These are phyloP conservation scores for Royoungia palumana DNA, from an alignment of 768 basidiomycete genomes.

Conservation along the genomic window DNA sequence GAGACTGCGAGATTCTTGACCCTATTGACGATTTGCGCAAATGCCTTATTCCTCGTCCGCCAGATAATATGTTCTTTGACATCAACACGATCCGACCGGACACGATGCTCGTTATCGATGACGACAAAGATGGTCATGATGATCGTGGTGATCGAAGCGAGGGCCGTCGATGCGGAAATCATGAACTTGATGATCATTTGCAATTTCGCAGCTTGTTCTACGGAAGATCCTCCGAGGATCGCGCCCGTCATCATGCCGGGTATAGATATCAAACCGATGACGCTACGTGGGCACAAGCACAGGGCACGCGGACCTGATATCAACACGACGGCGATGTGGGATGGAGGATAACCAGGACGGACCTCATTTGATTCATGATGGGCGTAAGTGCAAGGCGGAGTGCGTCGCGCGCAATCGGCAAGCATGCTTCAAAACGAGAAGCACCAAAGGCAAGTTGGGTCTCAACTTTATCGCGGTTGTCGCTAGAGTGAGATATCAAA, in stretches of 20 bases:
- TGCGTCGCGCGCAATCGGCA: conserved; percentile 73
- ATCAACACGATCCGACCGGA: conserved; percentile 63
- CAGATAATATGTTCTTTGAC: conserved; percentile 29
- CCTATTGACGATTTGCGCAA: conserved; percentile 16
- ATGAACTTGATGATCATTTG: conserved; percentile 97
- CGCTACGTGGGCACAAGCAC: conserved; percentile 35
- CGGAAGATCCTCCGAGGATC: conserved; percentile 80
- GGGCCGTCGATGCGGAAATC: conserved; percentile 74
- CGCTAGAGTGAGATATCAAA: conserved; percentile 38
- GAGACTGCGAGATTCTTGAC: conserved; percentile 5
- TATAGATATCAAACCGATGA: conserved; percentile 71
- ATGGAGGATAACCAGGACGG: background rate
- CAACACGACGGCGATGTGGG: background rate
- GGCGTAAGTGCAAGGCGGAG: conserved; percentile 78
- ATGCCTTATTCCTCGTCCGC: conserved; percentile 33
- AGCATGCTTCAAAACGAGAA: conserved; percentile 77
- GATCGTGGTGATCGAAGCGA: conserved; percentile 65
- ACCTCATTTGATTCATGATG: conserved; percentile 86
- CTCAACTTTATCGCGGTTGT: conserved; percentile 84
- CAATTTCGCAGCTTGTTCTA: conserved; percentile 79
- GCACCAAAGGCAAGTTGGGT: conserved; percentile 85
- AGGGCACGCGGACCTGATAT: background rate
- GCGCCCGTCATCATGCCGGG: conserved; percentile 94
- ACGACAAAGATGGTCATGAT: conserved; percentile 57
- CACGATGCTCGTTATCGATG: conserved; percentile 64